Evolutionary conservation across 192 early-diverging fungal genomes (phyloP).

Genomic region (Thamnidium elegans): DNA sequence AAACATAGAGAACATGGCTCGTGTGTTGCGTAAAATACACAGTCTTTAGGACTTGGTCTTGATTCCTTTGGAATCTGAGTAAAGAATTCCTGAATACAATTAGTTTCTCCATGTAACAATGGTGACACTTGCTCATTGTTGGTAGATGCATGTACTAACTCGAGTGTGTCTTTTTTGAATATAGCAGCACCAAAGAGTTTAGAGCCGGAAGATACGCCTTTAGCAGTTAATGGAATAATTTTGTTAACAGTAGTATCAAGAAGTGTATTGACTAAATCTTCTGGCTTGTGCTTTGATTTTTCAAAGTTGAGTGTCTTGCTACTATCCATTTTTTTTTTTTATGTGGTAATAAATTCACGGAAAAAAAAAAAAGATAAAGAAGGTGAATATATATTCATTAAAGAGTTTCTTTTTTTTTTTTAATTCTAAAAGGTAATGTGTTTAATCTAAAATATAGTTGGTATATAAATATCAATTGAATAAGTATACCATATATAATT

Average conservation of each 20-base stretch:
- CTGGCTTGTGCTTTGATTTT: conserved; percentile 10
- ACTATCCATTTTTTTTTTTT: no score
- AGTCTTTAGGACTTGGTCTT: conserved; percentile 17
- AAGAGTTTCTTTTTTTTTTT: no score
- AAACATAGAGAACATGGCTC: conserved; percentile 17
- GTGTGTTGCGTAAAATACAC: conserved; percentile 19
- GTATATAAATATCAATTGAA: no score
- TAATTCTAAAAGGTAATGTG: no score
- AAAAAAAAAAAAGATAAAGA: no score
- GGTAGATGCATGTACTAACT: conserved; percentile 5
- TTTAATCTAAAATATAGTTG: no score
- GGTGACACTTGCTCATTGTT: conserved; percentile 11
- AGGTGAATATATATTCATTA: no score
- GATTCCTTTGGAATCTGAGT: conserved; percentile 15
- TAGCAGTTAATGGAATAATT: conserved; percentile 10
- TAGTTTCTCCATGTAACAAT: conserved; percentile 6
- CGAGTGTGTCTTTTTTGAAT: conserved; percentile 4
- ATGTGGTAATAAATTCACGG: no score
- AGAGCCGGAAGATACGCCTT: not conserved
- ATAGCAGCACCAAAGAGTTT: conserved; percentile 11
- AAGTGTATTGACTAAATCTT: not conserved
- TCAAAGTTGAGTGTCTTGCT: not conserved
- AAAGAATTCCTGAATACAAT: conserved; percentile 11
- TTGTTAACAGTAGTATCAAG: conserved; percentile 4
- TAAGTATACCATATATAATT: no score